A percentile compares a stretch with the other conserved stretches of the same genome.
Conservation (phyloP, 495 filamentous ascomycete species). For the Penicillium cataractarum region DNA sequence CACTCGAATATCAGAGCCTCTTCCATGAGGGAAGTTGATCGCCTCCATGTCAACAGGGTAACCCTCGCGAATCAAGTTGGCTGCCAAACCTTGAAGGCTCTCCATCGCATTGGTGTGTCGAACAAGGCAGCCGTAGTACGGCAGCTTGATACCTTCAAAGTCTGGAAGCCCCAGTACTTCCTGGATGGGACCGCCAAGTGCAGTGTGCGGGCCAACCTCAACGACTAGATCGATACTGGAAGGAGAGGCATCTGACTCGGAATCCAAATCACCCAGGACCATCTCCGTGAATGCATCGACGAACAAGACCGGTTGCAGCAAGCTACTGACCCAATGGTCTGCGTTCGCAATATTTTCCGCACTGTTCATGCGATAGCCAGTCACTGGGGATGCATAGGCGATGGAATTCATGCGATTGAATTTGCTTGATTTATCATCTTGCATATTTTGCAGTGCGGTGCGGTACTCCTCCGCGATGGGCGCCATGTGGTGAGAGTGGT, state of each 20-base stretch:
- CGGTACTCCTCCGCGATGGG: slow-evolving; percentile 12
- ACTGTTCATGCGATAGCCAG: neutral
- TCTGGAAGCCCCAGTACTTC: slow-evolving; percentile 16
- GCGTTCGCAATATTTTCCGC: neutral
- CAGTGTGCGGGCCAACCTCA: slow-evolving; percentile 53
- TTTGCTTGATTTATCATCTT: neutral
- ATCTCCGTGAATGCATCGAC: neutral
- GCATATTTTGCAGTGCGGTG: neutral
- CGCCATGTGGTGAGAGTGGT: slow-evolving; percentile 39
- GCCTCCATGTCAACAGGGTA: slow-evolving; percentile 3
- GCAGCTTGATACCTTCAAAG: slow-evolving; percentile 10
- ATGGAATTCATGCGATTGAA: neutral
- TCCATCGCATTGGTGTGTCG: slow-evolving; percentile 15
- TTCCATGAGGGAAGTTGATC: slow-evolving; percentile 3
- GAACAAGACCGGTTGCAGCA: slow-evolving; percentile 6
- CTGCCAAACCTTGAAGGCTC: slow-evolving; percentile 16
- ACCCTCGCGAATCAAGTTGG: slow-evolving; percentile 25
- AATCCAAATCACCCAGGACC: neutral
- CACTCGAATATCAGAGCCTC: slow-evolving; percentile 5
- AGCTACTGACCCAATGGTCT: slow-evolving; percentile 7
- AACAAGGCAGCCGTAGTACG: slow-evolving; percentile 6
- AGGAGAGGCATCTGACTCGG: neutral
- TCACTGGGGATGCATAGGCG: slow-evolving; percentile 1
- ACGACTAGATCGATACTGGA: slow-evolving; percentile 30
- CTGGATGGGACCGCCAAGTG: slow-evolving; percentile 37